Evolutionary conservation across 164 flowering plant species (phyloP).

Genomic region (Magnolia changhungtana): DNA sequence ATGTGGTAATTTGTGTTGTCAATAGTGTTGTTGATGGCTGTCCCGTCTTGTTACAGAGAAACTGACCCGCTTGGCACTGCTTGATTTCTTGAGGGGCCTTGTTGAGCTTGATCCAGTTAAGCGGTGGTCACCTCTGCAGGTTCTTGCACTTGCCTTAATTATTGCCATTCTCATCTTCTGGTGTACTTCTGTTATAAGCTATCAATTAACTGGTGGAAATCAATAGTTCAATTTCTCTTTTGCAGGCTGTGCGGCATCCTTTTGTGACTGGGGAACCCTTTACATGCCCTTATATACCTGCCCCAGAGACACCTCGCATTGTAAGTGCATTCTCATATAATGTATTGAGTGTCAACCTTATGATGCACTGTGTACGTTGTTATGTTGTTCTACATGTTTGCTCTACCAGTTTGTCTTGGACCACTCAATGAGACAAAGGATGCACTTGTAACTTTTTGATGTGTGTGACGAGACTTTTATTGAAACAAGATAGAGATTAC

Average conservation of each 20-base stretch:
- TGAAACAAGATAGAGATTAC: too few species aligned
- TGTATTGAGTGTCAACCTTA: not conserved
- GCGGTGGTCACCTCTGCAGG: constrained; percentile 99
- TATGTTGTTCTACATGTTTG: not conserved
- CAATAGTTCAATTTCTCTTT: constrained; percentile 6
- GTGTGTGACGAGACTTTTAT: too few species aligned
- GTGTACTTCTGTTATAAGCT: not conserved
- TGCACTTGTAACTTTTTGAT: too few species aligned
- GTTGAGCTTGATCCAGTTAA: constrained; percentile 97
- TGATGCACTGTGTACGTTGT: not conserved
- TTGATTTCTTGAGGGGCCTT: constrained; percentile 93
- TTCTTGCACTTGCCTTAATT: constrained; percentile 16
- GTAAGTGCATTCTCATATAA: constrained; percentile 37
- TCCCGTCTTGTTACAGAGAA: constrained; percentile 48
- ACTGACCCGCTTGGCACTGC: constrained; percentile 67
- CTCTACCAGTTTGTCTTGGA: not conserved
- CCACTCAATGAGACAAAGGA: not conserved
- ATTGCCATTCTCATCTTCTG: not conserved
- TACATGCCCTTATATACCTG: constrained; percentile 75
- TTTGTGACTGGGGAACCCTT: constrained; percentile 95
- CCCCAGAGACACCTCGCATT: constrained; percentile 73
- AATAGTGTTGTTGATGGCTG: constrained; percentile 14
- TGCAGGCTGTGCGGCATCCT: constrained; percentile 95
- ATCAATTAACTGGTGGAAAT: not conserved
- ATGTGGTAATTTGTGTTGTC: not conserved